Evolutionary conservation across 768 basidiomycete genomes (phyloP).

Genomic region (Auriscalpium orientale): DNA sequence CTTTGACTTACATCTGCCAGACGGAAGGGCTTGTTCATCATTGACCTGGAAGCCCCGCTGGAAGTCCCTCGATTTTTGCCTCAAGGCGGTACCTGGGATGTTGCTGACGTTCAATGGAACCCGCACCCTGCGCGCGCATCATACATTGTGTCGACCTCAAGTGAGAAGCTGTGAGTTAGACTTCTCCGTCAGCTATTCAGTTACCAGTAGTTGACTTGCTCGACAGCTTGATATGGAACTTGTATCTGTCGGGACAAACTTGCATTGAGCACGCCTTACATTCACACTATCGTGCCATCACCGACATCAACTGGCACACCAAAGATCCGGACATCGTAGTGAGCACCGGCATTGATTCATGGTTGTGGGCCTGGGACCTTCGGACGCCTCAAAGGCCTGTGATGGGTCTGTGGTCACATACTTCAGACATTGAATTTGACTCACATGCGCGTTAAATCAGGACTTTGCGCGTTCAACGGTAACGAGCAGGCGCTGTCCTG

Average conservation of each 20-base stretch:
- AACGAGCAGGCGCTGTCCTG: conserved; percentile 14
- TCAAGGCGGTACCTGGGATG: conserved; percentile 95
- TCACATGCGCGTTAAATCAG: conserved; percentile 16
- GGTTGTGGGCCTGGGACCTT: conserved; percentile 93
- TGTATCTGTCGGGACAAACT: conserved; percentile 63
- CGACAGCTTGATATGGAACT: conserved; percentile 85
- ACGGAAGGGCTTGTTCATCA: conserved; percentile 88
- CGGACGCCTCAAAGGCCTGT: conserved; percentile 49
- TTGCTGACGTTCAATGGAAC: conserved; percentile 90
- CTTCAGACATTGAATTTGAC: background rate
- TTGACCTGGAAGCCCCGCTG: conserved; percentile 84
- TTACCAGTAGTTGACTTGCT: background rate
- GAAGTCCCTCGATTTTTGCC: conserved; percentile 90
- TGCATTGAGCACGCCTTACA: conserved; percentile 81
- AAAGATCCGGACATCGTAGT: conserved; percentile 78
- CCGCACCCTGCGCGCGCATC: conserved; percentile 70
- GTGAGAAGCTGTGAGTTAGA: conserved; percentile 67
- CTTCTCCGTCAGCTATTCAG: background rate
- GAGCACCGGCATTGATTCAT: conserved; percentile 89
- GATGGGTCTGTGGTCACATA: conserved; percentile 37
- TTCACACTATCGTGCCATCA: conserved; percentile 91
- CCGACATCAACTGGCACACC: conserved; percentile 97
- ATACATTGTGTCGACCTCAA: conserved; percentile 83
- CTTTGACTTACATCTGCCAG: conserved; percentile 23
- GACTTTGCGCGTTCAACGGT: conserved; percentile 56